These are phyloP conservation scores for Fusarium chaquense DNA, from an alignment of 2,329 filamentous ascomycete species.

Conservation along the genomic window DNA sequence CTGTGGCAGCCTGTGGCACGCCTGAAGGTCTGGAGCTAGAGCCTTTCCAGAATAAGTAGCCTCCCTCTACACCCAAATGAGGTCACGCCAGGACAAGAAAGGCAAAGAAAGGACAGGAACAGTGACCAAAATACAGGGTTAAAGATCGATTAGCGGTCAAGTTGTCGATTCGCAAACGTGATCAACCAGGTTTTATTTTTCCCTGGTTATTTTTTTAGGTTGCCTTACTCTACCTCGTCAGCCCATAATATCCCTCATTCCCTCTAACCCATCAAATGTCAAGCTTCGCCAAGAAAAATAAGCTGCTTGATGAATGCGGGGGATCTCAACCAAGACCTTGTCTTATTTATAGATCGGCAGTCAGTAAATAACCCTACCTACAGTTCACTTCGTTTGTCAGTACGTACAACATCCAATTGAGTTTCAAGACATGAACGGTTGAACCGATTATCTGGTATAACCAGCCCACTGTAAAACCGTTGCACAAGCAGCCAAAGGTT, in stretches of 20 bases:
- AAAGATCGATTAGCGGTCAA: conserved; percentile 17
- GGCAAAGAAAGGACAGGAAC: conserved; percentile 13
- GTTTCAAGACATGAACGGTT: neutral
- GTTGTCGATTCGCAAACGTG: conserved; percentile 4
- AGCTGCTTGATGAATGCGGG: neutral
- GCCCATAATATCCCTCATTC: neutral
- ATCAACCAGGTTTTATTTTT: neutral
- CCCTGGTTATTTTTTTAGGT: too few relatives aligned
- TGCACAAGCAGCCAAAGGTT: too few relatives aligned
- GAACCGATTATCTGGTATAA: neutral
- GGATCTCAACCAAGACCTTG: neutral
- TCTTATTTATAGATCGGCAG: neutral
- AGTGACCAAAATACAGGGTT: conserved; percentile 10
- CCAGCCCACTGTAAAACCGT: neutral
- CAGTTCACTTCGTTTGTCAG: neutral
- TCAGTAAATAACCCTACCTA: too few relatives aligned
- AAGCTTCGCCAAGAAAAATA: conserved; percentile 17
- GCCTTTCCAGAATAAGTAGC: conserved; percentile 23
- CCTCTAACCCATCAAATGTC: neutral
- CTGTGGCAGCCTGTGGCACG: too few relatives aligned
- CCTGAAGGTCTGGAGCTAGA: neutral
- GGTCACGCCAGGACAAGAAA: conserved; percentile 10
- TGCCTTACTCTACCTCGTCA: neutral
- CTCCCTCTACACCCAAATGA: conserved; percentile 6
- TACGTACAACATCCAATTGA: neutral